Conservation (phyloP, 306 rosid genomes). For the Crotalaria pallida region DNA sequence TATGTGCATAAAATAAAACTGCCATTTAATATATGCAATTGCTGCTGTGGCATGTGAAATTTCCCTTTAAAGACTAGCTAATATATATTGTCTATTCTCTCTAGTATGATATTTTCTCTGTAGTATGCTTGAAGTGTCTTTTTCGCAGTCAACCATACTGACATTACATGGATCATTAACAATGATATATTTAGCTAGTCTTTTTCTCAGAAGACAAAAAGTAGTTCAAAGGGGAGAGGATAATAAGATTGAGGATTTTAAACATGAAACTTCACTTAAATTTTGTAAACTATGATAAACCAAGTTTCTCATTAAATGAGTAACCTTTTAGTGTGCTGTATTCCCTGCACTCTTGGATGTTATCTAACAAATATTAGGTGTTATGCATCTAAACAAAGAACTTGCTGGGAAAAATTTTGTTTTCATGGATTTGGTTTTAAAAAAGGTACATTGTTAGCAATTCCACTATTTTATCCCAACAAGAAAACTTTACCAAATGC, state of each 20-base stretch:
- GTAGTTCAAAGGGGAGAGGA: not conserved
- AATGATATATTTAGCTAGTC: not conserved
- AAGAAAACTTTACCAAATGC: not conserved
- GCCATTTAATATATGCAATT: not conserved
- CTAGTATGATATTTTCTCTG: not conserved
- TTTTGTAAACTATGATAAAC: not conserved
- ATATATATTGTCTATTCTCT: not conserved
- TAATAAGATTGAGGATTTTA: not conserved
- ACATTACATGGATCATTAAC: not conserved
- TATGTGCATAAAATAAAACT: not conserved
- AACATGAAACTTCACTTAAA: not conserved
- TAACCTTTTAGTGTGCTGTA: not conserved
- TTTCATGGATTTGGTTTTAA: not conserved
- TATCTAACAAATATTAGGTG: not conserved
- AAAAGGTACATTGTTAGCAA: not conserved
- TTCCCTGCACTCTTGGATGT: constrained; percentile 2
- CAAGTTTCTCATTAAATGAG: not conserved
- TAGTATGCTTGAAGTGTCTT: not conserved
- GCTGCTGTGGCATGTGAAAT: constrained; percentile 1
- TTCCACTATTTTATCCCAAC: not conserved
- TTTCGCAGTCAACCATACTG: not conserved
- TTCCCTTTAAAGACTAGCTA: not conserved
- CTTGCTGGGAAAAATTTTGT: not conserved
- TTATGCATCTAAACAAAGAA: not conserved
- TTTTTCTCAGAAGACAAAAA: not conserved